Percentiles rank a stretch among this genome's conserved stretches.
These are phyloP conservation scores for Phytopythium cucurbitacearum DNA, from an alignment of 352 stramenopile genomes.

Conservation along the genomic window DNA sequence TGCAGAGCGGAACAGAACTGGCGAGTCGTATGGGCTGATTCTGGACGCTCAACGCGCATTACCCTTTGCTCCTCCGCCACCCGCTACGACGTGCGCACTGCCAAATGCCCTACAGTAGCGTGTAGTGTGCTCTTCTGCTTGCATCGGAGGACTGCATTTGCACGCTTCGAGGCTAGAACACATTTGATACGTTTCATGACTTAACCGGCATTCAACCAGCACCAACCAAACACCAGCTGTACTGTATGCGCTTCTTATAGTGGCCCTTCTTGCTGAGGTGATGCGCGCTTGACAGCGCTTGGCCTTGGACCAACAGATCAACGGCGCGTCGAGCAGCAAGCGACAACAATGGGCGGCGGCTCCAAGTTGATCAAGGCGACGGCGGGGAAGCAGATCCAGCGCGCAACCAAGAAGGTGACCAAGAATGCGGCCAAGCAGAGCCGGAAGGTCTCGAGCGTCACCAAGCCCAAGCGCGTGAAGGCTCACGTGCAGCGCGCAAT, in stretches of 20 bases:
- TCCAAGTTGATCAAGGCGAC: constrained; percentile 66
- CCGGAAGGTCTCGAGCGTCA: constrained; percentile 62
- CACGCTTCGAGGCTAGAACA: neutral
- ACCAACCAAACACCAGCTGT: constrained; percentile 32
- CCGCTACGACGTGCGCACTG: too few species aligned
- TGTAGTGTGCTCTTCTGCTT: too few species aligned
- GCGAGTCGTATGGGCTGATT: too few species aligned
- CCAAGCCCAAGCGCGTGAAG: constrained; percentile 80
- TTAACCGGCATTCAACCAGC: constrained; percentile 8
- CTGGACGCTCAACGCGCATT: too few species aligned
- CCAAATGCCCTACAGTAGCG: too few species aligned
- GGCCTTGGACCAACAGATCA: constrained; percentile 7
- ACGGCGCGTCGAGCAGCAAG: constrained; percentile 4
- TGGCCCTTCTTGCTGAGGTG: neutral
- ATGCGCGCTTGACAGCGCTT: neutral
- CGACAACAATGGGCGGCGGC: constrained; percentile 48
- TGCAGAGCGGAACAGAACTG: too few species aligned
- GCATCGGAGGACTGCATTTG: too few species aligned
- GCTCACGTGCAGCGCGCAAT: constrained; percentile 75
- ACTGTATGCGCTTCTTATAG: neutral
- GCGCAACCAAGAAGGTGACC: constrained; percentile 54
- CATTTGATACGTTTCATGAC: neutral
- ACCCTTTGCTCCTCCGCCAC: too few species aligned
- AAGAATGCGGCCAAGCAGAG: constrained; percentile 69
- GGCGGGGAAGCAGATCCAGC: constrained; percentile 62